Conservation (phyloP, 202 grass and related monocot genomes). For the Setaria italica region DNA sequence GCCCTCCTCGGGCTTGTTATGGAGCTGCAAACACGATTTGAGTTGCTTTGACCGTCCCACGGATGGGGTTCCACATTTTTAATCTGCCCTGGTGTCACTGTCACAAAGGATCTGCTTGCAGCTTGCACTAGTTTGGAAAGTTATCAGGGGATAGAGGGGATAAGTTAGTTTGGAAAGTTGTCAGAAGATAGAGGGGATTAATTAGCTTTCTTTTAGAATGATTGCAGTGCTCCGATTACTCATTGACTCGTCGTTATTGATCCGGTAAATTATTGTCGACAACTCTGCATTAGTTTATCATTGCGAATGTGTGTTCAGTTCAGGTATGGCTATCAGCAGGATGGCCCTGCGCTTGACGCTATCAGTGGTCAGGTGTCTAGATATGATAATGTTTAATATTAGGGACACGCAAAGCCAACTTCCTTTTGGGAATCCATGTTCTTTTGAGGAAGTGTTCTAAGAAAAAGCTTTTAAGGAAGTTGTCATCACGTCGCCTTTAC, state of each 20-base stretch:
- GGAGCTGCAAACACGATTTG: slow-evolving; percentile 1
- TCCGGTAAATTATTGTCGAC: background rate
- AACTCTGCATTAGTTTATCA: background rate
- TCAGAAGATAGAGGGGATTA: background rate
- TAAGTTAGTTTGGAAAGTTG: background rate
- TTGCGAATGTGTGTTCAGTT: background rate
- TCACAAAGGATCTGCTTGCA: background rate
- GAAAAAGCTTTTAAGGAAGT: slow-evolving; percentile 3
- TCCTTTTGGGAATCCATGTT: slow-evolving; percentile 24
- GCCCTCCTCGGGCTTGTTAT: background rate
- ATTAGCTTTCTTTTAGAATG: slow-evolving; percentile 1
- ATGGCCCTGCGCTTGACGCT: slow-evolving; percentile 8
- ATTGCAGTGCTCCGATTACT: slow-evolving; percentile 15
- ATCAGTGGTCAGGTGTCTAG: slow-evolving; percentile 7
- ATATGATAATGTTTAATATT: slow-evolving; percentile 39
- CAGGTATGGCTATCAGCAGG: slow-evolving; percentile 24
- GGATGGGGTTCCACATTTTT: background rate
- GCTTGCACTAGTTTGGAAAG: background rate
- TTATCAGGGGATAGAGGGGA: background rate
- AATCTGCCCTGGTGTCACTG: background rate
- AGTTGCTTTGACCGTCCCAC: background rate
- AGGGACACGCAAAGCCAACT: slow-evolving; percentile 4
- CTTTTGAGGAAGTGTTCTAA: background rate
- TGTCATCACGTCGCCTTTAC: slow-evolving; percentile 39
- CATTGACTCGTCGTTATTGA: background rate